Base-by-base conservation (phyloP, 2,329 filamentous ascomycete genomes). In the Aspergillus terreus region DNA sequence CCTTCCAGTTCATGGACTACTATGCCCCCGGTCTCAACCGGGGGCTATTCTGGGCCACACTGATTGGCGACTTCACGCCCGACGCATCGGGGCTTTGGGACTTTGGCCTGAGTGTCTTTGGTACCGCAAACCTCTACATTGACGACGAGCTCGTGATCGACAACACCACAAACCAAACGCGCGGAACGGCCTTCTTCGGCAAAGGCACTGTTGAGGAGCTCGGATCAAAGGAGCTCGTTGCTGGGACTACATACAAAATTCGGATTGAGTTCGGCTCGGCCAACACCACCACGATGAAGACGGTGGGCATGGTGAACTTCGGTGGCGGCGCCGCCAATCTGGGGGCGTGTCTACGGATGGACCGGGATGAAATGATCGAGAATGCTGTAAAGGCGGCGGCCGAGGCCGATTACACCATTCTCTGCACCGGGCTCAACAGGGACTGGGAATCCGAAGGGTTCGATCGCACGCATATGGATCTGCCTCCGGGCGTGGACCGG, bases 161-260 rank as follows among this genome's bases (percentile, higher is more conserved):
- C 64, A 85, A 86, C 59, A 75, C 77, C 2, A 82, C 80, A 15
- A 78, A 79, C 47, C 84, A 86, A 66, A 71, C 62, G 25, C 75
- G 78, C 12, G 81, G 82, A 6, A 80, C 82, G 36, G 78, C 79
- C 2, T 86, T 86, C 71, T 82, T 85, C 50, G 81, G 83, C n/a
- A 75, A 76, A n/a, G 83, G 81, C 2, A 85, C 82, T 0, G 67
- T 76, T 1, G 83, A 87, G 61, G 80, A 85, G 59, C 77, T 78
- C 43, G 82, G 82, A 12, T 53, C 50, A 17, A 57, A 53, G 47
- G 11, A 56, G 4, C 44, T 72, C 5, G 57, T 59, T 17, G 65
- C 64, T 3, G 67, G 65, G 4, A 57, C 52, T 30, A 55, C 51
- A 6, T 72, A 71, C 50, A 65, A 61, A 11, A 51, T 71, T n/a